Percentiles rank a stretch among this genome's conserved stretches.
Evolutionary conservation across 2,329 filamentous ascomycete genomes (phyloP).

Genomic region (Penicillium digitatum): DNA sequence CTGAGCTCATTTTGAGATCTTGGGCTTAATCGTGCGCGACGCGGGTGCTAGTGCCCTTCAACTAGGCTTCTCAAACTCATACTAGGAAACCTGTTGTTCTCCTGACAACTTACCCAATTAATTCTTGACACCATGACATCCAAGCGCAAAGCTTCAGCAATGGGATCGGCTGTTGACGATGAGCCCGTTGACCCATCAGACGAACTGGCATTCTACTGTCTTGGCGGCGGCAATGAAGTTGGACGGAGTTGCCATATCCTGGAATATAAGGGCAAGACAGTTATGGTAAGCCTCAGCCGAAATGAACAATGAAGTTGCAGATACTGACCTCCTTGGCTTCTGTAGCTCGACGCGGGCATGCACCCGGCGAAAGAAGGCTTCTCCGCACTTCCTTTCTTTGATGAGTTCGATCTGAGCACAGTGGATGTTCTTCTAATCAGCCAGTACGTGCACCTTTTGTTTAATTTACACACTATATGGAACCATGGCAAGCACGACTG

Average conservation of each 20-base stretch:
- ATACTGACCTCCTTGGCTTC: slow-evolving; percentile 8
- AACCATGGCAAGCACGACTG: background rate
- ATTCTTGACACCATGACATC: slow-evolving; percentile 65
- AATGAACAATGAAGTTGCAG: background rate
- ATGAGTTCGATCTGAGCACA: slow-evolving; percentile 95
- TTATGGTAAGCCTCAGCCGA: slow-evolving; percentile 67
- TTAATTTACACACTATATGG: background rate
- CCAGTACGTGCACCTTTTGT: slow-evolving; percentile 68
- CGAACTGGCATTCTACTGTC: slow-evolving; percentile 87
- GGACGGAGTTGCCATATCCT: slow-evolving; percentile 96
- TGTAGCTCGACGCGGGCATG: slow-evolving; percentile 89
- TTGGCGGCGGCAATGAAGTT: slow-evolving; percentile 95
- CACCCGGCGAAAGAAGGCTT: slow-evolving; percentile 95
- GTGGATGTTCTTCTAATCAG: slow-evolving; percentile 96
- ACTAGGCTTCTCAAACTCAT: background rate
- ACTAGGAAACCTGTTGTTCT: background rate
- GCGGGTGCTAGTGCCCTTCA: slow-evolving; percentile 3
- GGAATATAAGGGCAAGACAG: slow-evolving; percentile 98
- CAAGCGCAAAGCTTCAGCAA: slow-evolving; percentile 80
- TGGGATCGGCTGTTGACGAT: slow-evolving; percentile 63
- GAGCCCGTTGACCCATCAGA: slow-evolving; percentile 90
- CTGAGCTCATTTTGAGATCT: slow-evolving; percentile 2
- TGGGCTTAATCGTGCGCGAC: slow-evolving; percentile 2
- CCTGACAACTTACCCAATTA: background rate
- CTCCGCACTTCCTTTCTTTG: slow-evolving; percentile 90